These are phyloP conservation scores for Phialocephala sp. DNA, from an alignment of 2,329 filamentous ascomycete species.

Conservation along the genomic window DNA sequence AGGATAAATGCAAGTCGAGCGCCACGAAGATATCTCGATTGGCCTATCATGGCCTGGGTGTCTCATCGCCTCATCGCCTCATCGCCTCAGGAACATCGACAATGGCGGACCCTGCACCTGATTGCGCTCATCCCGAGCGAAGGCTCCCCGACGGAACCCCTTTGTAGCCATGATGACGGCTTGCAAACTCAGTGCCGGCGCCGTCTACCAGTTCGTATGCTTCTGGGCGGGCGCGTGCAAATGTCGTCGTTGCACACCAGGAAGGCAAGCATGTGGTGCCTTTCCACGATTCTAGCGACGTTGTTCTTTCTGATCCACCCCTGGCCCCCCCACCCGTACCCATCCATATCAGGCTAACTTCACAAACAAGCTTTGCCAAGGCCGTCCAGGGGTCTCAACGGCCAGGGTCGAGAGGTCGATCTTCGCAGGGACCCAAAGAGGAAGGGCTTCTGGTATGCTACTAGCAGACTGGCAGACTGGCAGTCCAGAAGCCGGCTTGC, in stretches of 20 bases:
- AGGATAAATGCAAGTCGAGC: slow-evolving; percentile 2
- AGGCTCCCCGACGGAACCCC: neutral
- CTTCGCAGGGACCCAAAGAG: neutral
- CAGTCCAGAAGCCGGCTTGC: too few species aligned
- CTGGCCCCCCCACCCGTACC: neutral
- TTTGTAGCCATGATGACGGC: neutral
- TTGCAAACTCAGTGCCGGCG: neutral
- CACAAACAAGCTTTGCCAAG: too few species aligned
- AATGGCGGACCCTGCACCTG: neutral
- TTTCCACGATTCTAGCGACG: neutral
- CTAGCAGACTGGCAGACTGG: too few species aligned
- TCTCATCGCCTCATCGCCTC: slow-evolving; percentile 3
- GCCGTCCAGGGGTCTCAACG: too few species aligned
- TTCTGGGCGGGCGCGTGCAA: neutral
- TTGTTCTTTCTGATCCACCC: neutral
- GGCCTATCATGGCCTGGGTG: neutral
- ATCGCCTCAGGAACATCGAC: slow-evolving; percentile 1
- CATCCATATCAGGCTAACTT: too few species aligned
- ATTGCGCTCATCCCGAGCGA: neutral
- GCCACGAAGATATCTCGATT: neutral
- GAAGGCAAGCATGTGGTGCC: neutral
- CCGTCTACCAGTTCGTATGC: neutral
- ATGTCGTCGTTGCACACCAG: neutral
- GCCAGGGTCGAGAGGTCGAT: neutral
- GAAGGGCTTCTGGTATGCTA: too few species aligned